Conservation (phyloP, 2,329 filamentous ascomycete genomes). For the Trichoderma aggressivum region DNA sequence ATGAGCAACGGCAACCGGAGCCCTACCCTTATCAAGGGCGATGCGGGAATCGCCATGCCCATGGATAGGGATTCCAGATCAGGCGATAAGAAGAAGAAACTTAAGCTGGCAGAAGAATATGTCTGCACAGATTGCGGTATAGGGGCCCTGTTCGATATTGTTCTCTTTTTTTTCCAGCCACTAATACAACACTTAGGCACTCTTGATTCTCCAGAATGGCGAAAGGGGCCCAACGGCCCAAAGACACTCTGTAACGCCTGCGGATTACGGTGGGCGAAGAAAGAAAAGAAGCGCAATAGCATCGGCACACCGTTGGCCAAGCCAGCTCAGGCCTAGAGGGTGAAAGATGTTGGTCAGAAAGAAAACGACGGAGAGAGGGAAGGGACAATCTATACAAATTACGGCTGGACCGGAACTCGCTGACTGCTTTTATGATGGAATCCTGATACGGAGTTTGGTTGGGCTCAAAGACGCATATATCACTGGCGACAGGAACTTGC, state of each 20-base stretch:
- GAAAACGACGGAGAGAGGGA: not conserved
- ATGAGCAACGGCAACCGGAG: conserved; percentile 84
- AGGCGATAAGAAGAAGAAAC: conserved; percentile 82
- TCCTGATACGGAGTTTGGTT: conserved; percentile 10
- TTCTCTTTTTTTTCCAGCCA: not conserved
- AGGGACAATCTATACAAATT: not conserved
- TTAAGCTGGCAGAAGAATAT: conserved; percentile 82
- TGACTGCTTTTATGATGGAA: conserved; percentile 1
- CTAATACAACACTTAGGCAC: conserved; percentile 51
- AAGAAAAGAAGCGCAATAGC: conserved; percentile 66
- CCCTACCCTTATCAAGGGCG: conserved; percentile 76
- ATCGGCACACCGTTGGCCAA: not conserved
- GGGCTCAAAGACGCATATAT: conserved; percentile 13
- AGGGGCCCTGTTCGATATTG: not conserved
- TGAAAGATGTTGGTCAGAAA: not conserved
- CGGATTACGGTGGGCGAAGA: conserved; percentile 72
- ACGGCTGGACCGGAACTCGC: not conserved
- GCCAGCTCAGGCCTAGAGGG: not conserved
- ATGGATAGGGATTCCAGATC: conserved; percentile 70
- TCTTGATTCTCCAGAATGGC: conserved; percentile 91
- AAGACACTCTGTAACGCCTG: conserved; percentile 97
- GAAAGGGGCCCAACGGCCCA: conserved; percentile 86
- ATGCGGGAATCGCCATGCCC: conserved; percentile 81
- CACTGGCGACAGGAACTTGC: conserved; percentile 8
- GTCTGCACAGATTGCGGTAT: conserved; percentile 89